Base-by-base conservation (phyloP, 1,284 basidiomycete genomes). In the Leccinum holopus region DNA sequence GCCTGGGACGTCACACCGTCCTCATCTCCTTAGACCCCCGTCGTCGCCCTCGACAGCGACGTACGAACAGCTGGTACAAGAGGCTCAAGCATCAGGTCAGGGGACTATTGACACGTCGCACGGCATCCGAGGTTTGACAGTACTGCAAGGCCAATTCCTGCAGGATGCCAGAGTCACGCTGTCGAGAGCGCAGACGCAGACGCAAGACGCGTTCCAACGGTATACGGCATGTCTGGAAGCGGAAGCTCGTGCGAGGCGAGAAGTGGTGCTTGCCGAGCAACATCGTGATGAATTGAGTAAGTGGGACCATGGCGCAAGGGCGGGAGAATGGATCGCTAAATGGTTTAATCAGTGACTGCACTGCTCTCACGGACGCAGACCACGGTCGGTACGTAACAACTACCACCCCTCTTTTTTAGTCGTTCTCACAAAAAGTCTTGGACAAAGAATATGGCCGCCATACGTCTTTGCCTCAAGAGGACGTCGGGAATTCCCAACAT, bases 171-270 rank as follows among this genome's bases (percentile, higher is more conserved):
- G 81, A 32, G 66, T 67, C 7, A 72, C 77, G 10, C 68, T 82
- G 52, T 70, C 81, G 41, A 82, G 86, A 51, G 86, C 87, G 25
- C 87, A 87, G 68, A 84, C 87, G 66, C 86, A 88, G 44, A 86
- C 87, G 0, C 86, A 90, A 67, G 89, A 91, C 54, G 82, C 88
- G 2, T 89, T 89, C 70, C 79, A 84, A 67, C 77, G 83, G 62
- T 91, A 91, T 69, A 89, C 83, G 14, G 79, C 84, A 10, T 88
- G 85, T 72, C 76, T 90, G 14, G 88, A 91, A 66, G 77, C 83
- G 7, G 88, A 91, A 71, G 79, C 80, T 52, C 84, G 84, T 69
- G 87, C 88, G 33, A 80, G 84, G 66, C 83, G 85, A 64, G 84
- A 87, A 63, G 84, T 90, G 8, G 76, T 75, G 12, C 77, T 82